Evolutionary conservation across 2,329 filamentous ascomycete species (phyloP).

Genomic region (Pseudopithomyces maydicus): DNA sequence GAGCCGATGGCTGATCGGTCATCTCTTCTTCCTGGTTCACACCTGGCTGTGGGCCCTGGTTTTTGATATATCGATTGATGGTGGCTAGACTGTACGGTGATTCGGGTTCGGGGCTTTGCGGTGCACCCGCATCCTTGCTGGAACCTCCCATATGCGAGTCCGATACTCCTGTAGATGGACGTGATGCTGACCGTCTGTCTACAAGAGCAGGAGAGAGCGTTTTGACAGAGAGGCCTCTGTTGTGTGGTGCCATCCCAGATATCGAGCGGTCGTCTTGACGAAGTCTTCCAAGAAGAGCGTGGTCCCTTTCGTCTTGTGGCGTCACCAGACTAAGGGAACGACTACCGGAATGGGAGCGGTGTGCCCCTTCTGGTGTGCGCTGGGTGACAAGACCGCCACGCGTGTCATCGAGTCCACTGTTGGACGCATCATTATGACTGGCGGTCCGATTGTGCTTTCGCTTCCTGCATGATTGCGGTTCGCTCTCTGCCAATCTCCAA

Average conservation of each 20-base stretch:
- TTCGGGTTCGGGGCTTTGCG: neutral
- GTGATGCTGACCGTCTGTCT: neutral
- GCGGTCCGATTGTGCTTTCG: neutral
- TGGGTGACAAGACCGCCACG: neutral
- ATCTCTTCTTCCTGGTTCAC: neutral
- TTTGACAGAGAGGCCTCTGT: neutral
- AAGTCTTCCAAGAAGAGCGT: neutral
- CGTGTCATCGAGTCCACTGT: neutral
- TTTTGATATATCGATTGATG: slow-evolving; percentile 1
- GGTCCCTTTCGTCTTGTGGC: slow-evolving; percentile 6
- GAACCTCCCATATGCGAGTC: neutral
- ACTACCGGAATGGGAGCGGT: neutral
- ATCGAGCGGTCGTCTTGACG: neutral
- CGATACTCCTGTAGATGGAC: neutral
- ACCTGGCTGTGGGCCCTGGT: slow-evolving; percentile 1
- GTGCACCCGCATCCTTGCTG: neutral
- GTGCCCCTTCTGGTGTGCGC: neutral
- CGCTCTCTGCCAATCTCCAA: neutral
- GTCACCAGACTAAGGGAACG: slow-evolving; percentile 4
- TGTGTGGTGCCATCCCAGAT: neutral
- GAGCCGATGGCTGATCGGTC: neutral
- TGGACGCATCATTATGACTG: neutral
- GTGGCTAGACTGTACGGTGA: slow-evolving; percentile 5
- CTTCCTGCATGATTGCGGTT: neutral
- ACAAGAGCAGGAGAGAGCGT: neutral